Evolutionary conservation across 1,284 basidiomycete genomes (phyloP), one percentile per base, ranked within the genome.

Genomic region (Microbotryum silenes-acaulis): DNA sequence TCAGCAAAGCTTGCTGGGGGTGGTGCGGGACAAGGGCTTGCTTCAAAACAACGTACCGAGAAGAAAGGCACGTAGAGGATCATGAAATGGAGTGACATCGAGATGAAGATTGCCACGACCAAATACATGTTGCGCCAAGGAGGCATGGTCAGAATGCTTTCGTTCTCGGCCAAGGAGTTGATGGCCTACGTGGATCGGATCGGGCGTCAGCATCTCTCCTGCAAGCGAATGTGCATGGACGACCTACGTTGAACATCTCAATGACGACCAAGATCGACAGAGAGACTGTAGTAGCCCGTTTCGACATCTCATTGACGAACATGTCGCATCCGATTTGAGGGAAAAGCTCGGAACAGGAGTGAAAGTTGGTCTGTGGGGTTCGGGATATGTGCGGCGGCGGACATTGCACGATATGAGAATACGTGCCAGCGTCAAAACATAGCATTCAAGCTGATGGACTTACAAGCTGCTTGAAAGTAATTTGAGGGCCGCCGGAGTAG

Each of bases 111-210:
- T 18, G 91, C 89, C 21, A 76, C 88, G 54, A 93, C 88, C 25
- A 98, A 83, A 81, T 87, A 96, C 59, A 84, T 85, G 75, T 98
- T 98, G 75, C 86, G 87, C 91, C 93, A 96, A 20, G 96, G 77
- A 2, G 94, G 92, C 51, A 97, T 80, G 23, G 82, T 82, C 54
- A 98, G 77, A 67, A 98, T 77, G 66, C 87, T 91, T 79, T 97
- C 94, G 75, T 96, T 96, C 78, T 98, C 96, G n/a, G 89, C 92
- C 45, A 98, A 81, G 58, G 93, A 97, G 77, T 97, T 97, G 48
- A 69, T 49, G 6, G 67, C 67, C 66, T 68, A 46, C 51, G n/a
- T 5, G 7, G 5, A 2, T 12, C 8, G 3, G 23, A 50, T 50
- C 48, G 48, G 21, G n/a, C 37, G 37, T 42, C 37, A 42, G 21